These are phyloP conservation scores for Hydnomerulius pinastri DNA, from an alignment of 768 basidiomycete species.

Conservation along the genomic window DNA sequence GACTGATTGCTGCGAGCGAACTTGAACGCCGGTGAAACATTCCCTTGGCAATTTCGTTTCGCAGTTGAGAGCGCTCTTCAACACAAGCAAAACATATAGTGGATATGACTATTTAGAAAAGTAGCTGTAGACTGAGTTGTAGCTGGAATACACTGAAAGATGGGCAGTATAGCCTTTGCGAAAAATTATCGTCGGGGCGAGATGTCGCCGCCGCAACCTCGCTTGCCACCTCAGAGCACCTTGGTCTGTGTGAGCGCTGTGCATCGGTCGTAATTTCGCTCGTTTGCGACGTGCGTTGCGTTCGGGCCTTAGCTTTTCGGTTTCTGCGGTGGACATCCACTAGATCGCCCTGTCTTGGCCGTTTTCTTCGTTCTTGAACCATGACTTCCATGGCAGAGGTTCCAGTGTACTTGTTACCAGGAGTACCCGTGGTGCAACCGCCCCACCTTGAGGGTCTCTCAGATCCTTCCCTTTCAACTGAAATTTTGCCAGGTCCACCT, in stretches of 20 bases:
- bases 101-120: not conserved
- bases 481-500: slow-evolving; percentile 88
- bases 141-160: slow-evolving; percentile 11
- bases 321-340: slow-evolving; percentile 19
- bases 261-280: slow-evolving; percentile 16
- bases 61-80: not conserved
- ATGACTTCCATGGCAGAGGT: slow-evolving; percentile 75
- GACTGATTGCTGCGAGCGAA: slow-evolving; percentile 2
- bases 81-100: not conserved
- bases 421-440: slow-evolving; percentile 73
- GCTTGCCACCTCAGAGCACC: slow-evolving; percentile 23
- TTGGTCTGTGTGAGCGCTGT: slow-evolving; percentile 21
- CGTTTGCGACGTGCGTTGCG: slow-evolving; percentile 24
- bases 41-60: not conserved
- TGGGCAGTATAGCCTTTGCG: slow-evolving; percentile 12
- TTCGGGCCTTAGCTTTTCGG: slow-evolving; percentile 17
- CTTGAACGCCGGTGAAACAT: not conserved
- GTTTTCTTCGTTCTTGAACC: slow-evolving; percentile 30
- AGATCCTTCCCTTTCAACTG: slow-evolving; percentile 80
- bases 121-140: slow-evolving; percentile 15
- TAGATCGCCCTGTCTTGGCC: slow-evolving; percentile 16
- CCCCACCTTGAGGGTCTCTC: slow-evolving; percentile 71
- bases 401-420: slow-evolving; percentile 72
- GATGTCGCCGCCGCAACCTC: slow-evolving; percentile 21
- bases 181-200: slow-evolving; percentile 27